Evolutionary conservation across 208 protist genomes (phyloP).

Genomic region (Plasmodiophora brassicae): DNA sequence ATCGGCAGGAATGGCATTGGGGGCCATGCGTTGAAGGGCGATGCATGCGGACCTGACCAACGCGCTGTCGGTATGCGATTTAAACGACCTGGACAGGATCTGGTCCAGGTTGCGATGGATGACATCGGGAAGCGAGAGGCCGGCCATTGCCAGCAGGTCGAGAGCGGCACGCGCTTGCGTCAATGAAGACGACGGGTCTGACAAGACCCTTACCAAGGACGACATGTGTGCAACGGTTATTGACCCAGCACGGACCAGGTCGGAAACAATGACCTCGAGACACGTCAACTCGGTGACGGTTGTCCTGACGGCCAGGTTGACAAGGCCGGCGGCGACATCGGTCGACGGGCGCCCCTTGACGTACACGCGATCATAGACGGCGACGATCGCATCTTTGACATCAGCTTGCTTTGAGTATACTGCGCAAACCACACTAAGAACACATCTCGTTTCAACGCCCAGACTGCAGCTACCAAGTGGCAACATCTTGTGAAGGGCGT

Average conservation of each 20-base stretch:
- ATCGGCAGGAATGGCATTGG: not conserved
- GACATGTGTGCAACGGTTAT: not conserved
- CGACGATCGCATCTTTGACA: not conserved
- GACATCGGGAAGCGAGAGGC: not conserved
- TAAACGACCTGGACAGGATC: not conserved
- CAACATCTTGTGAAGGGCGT: not conserved
- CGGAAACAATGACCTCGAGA: constrained; percentile 10
- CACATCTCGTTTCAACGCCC: not conserved
- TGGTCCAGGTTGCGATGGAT: not conserved
- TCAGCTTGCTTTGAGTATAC: constrained; percentile 15
- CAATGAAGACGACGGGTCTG: not conserved
- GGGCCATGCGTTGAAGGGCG: not conserved
- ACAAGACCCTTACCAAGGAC: not conserved
- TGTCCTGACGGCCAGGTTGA: not conserved
- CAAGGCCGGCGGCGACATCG: not conserved
- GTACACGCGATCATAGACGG: not conserved
- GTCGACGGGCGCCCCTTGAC: not conserved
- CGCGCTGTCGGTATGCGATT: not conserved
- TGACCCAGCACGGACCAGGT: not conserved
- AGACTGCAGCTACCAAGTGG: not conserved
- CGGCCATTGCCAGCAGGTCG: not conserved
- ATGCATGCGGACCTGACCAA: not conserved
- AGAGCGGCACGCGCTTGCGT: not conserved
- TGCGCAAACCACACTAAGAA: not conserved
- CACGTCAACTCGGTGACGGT: not conserved